These are phyloP conservation scores for Xylaria sp. DNA, from an alignment of 2,329 filamentous ascomycete genomes.

Conservation along the genomic window DNA sequence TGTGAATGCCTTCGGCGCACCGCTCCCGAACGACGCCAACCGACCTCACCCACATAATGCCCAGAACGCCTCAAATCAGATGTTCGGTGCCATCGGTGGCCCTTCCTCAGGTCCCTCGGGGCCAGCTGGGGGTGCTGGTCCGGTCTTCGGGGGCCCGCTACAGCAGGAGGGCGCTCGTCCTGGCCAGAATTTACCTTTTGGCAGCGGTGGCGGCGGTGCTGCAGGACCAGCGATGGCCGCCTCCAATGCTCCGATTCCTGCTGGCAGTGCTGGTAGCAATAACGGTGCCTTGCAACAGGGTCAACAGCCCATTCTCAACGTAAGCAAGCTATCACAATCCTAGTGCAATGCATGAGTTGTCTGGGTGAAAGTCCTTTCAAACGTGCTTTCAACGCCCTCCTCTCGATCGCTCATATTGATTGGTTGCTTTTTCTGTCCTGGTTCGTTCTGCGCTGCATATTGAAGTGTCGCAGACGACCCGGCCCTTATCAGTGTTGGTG, in stretches of 20 bases:
- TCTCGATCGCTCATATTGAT: neutral
- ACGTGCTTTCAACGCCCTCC: neutral
- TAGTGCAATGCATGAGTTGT: no score
- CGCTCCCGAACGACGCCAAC: constrained; percentile 63
- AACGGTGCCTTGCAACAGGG: constrained; percentile 43
- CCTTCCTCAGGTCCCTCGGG: constrained; percentile 41
- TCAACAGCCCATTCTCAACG: constrained; percentile 75
- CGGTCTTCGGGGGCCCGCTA: constrained; percentile 76
- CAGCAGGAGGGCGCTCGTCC: constrained; percentile 68
- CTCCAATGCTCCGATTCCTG: constrained; percentile 44
- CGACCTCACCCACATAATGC: constrained; percentile 64
- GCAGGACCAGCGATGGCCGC: constrained; percentile 61
- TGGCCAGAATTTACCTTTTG: constrained; percentile 72
- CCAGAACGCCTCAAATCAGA: constrained; percentile 62
- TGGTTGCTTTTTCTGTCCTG: neutral
- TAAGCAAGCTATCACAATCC: constrained; percentile 51
- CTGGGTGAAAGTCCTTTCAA: neutral
- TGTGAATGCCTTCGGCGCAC: constrained; percentile 63
- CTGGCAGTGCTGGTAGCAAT: constrained; percentile 55
- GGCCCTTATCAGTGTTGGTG: constrained; percentile 4
- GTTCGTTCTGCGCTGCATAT: neutral
- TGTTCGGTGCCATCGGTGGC: constrained; percentile 58
- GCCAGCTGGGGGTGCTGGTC: constrained; percentile 67
- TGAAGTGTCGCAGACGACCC: neutral
- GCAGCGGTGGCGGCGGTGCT: constrained; percentile 63